Base-by-base conservation (phyloP, 129 eudicot species). In the Kitagawia praeruptora region DNA sequence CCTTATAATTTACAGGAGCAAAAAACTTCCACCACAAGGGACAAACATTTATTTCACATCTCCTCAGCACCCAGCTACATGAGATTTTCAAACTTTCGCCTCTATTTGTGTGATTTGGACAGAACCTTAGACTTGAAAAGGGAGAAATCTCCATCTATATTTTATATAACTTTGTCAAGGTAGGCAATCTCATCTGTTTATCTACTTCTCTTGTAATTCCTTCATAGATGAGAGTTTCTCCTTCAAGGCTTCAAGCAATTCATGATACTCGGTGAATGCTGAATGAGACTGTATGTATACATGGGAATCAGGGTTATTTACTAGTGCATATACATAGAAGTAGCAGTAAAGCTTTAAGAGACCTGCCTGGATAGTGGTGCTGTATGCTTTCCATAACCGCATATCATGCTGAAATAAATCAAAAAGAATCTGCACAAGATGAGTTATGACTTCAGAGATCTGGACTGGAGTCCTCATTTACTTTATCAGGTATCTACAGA, bases 331-430 rank as follows among this genome's bases (percentile, higher is more conserved):
- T 42, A 34, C 37, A 21, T 5, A 10, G 2, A 11, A 14, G 41
- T 8, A 31, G 61, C 75, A 76, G 45, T 18, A 23, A 28, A 31
- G 21, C 41, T 82, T 74, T 63, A 74, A 69, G 85, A 81, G 75
- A 75, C 78, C 69, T 85, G 92, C 99, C 99, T 85, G 89, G 11
- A 95, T 81, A 7, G 97, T 90, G 31, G 84, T 79, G 80, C 87
- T 86, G 80, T 95, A 95, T 64, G 97, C 97, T 82, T 90, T 85
- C 99, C 99, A 95, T 49, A 92, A 80, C 63, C 95, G 89, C 87
- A 79, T 81, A 82, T 95, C 97, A 83, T 92, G 99, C 75, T 88
- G 91, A 84, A 95, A 95, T 81, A 95, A 82, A 88, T 92, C 99
- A 82, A 92, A 81, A 37, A 95, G 95, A 78, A 95, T 97, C 97